phyloP scores from a whole-genome alignment of 305 asterid species.

The Rubia tinctorum region DNA sequence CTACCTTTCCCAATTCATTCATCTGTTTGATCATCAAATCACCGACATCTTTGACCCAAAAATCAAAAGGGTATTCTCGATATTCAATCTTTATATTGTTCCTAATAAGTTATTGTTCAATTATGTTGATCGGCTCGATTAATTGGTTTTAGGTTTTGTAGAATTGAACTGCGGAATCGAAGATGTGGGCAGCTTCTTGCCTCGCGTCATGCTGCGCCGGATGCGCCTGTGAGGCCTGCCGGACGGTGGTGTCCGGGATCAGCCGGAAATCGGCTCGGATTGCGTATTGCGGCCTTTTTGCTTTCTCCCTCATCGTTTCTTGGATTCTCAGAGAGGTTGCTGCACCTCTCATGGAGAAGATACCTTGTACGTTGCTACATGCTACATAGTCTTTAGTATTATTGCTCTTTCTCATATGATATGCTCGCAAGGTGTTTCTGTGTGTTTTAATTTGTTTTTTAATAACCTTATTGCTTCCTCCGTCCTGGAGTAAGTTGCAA shows the following conservation, averaged over 20 bases:
- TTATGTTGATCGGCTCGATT: neutral
- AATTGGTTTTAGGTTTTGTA: constrained; percentile 14
- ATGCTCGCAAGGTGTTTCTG: neutral
- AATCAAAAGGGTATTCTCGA: neutral
- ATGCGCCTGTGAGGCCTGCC: constrained; percentile 92
- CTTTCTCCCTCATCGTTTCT: constrained; percentile 72
- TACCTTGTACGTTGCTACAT: constrained; percentile 56
- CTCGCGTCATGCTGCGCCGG: constrained; percentile 91
- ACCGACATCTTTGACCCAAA: neutral
- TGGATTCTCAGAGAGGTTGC: constrained; percentile 98
- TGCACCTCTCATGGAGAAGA: constrained; percentile 91
- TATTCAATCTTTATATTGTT: neutral
- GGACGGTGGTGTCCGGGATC: constrained; percentile 79
- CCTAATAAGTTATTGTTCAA: neutral
- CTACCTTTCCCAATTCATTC: constrained; percentile 9
- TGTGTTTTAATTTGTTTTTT: neutral
- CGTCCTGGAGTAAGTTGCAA: neutral
- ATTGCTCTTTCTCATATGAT: neutral
- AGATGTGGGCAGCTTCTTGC: constrained; percentile 97
- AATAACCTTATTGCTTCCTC: neutral
- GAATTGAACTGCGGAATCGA: constrained; percentile 21
- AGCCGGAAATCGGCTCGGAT: constrained; percentile 93
- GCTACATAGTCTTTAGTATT: neutral
- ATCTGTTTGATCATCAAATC: constrained; percentile 2
- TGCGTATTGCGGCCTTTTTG: constrained; percentile 92